phyloP scores from a whole-genome alignment of 345 rosid species.

The Lepidium sativum region DNA sequence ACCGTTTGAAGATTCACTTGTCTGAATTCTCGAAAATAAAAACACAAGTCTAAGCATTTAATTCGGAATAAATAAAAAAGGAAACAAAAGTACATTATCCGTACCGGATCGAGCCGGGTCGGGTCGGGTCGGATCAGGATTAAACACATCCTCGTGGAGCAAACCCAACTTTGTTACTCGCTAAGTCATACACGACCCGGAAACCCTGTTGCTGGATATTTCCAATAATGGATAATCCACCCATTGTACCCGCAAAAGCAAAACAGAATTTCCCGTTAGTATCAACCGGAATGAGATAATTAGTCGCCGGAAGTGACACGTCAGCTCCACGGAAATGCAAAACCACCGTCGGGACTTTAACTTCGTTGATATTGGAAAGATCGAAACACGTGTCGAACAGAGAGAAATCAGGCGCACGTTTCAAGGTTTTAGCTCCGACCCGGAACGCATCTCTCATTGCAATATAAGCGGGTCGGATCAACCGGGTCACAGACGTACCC shows the following conservation, averaged over 20 bases:
- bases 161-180: slow-evolving; percentile 73
- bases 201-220: slow-evolving; percentile 97
- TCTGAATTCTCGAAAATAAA: neutral
- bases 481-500: slow-evolving; percentile 75
- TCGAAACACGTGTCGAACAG: slow-evolving; percentile 85
- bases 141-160: slow-evolving; percentile 79
- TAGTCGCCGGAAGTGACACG: slow-evolving; percentile 78
- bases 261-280: slow-evolving; percentile 69
- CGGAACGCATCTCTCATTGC: slow-evolving; percentile 64
- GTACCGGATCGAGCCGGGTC: slow-evolving; percentile 18
- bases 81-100: slow-evolving; percentile 15
- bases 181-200: slow-evolving; percentile 75
- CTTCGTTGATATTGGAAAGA: slow-evolving; percentile 48
- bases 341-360: slow-evolving; percentile 74
- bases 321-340: slow-evolving; percentile 64
- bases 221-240: slow-evolving; percentile 80
- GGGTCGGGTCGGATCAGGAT: slow-evolving; percentile 17
- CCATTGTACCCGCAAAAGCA: slow-evolving; percentile 87
- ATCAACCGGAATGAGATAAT: slow-evolving; percentile 84
- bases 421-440: slow-evolving; percentile 35
- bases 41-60: slow-evolving; percentile 14
- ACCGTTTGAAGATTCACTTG: slow-evolving; percentile 27
- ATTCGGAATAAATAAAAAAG: neutral
- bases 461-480: slow-evolving; percentile 62
- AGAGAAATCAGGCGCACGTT: slow-evolving; percentile 46